Percentiles rank a stretch among this genome's conserved stretches.
phyloP scores from a whole-genome alignment of 768 basidiomycete species.

The Erythrobasidium yunnanense region DNA sequence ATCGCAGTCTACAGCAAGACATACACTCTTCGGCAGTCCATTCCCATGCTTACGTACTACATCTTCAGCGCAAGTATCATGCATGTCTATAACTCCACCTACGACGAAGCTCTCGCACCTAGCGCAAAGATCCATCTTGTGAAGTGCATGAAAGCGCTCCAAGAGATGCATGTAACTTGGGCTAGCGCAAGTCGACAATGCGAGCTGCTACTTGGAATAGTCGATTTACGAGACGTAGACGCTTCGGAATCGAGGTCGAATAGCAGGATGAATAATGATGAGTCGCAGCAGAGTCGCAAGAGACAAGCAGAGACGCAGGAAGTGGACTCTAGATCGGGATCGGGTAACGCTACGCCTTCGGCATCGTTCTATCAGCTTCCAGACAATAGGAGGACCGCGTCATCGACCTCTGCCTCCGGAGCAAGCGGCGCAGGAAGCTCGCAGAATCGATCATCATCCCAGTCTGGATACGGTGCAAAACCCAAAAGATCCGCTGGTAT shows the following conservation, averaged over 20 bases:
- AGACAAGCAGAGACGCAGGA: slow-evolving; percentile 21
- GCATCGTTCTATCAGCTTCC: neutral
- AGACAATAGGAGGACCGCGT: neutral
- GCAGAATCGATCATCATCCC: neutral
- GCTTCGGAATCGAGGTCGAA: neutral
- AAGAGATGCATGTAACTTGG: slow-evolving; percentile 34
- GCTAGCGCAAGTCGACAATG: slow-evolving; percentile 25
- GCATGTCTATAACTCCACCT: slow-evolving; percentile 35
- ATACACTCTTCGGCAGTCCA: slow-evolving; percentile 36
- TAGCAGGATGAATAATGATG: neutral
- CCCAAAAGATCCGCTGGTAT: neutral
- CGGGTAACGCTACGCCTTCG: slow-evolving; percentile 2
- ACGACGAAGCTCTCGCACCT: slow-evolving; percentile 41
- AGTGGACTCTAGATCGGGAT: slow-evolving; percentile 3
- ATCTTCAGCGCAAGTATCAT: slow-evolving; percentile 41
- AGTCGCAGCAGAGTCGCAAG: slow-evolving; percentile 9
- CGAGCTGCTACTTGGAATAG: slow-evolving; percentile 12
- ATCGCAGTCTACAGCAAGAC: slow-evolving; percentile 35
- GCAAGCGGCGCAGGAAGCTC: neutral
- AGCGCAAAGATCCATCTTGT: slow-evolving; percentile 33
- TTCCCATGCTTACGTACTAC: slow-evolving; percentile 39
- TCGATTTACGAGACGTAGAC: slow-evolving; percentile 2
- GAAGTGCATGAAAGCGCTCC: slow-evolving; percentile 34
- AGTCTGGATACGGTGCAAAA: neutral
- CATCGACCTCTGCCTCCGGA: neutral